Evolutionary conservation across 163 green algal species (phyloP), one percentile per base, ranked within the genome.

Genomic region (Chlorella variabilis): DNA sequence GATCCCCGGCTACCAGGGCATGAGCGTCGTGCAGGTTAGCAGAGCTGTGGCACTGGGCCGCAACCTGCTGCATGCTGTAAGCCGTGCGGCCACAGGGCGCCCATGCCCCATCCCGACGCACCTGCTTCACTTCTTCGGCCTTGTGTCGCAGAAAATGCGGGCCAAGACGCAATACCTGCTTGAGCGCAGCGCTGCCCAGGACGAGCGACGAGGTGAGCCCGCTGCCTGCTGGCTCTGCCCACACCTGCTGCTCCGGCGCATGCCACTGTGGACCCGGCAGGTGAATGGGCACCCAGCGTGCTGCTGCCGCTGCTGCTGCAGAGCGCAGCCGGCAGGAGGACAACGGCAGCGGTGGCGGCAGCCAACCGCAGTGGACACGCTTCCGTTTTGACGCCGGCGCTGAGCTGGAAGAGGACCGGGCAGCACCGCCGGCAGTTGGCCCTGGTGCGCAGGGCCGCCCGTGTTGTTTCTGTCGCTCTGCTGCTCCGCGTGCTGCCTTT

Each of bases 91-190:
- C n/a, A n/a, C n/a, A n/a, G n/a, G n/a, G n/a, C n/a, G n/a, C n/a
- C n/a, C n/a, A n/a, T n/a, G n/a, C n/a, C n/a, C n/a, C n/a, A n/a
- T n/a, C n/a, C n/a, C n/a, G n/a, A n/a, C n/a, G n/a, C n/a, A n/a
- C n/a, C n/a, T 11, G 21, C 39, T 20, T 34, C 41, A 5, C 67
- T 11, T 38, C 39, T 25, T 29, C 11, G 11, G 45, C 8, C 62
- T 7, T 70, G 31, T 45, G 21, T n/a, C 45, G 54, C 73, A 82
- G 76, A 76, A 59, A 33, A 42, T 82, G 6, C 63, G 63, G 25
- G 76, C 76, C 21, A 67, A 63, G 62, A 76, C 76, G 2, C 76
- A 76, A 49, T 75, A 69, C 23, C 48, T 77, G 76, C 76, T 82
- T 25, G 76, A 82, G 49, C 62, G 76, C 11, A 77, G 34, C 34